Evolutionary conservation across 2,329 filamentous ascomycete genomes (phyloP), one percentile per base, ranked within the genome.

Genomic region (Amphichorda felina): DNA sequence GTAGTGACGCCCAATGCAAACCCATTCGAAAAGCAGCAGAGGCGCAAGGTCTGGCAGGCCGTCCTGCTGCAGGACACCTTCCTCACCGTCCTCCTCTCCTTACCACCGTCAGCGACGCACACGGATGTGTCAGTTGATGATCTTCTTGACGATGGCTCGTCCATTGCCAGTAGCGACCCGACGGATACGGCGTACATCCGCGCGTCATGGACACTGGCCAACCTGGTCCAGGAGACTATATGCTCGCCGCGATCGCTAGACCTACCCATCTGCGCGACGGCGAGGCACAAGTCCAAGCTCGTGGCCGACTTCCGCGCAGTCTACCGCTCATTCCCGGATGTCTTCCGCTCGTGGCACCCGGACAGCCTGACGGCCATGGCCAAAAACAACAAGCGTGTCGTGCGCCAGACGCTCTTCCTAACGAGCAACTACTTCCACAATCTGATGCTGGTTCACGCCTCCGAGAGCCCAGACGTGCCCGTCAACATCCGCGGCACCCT

Each of bases 381-480:
- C 2, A 59, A 59, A 30, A 68, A 57, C 2, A 77, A 81, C 47
- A 77, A 78, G 41, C 70, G 83, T 6, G 68, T 77, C 2, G 74
- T 84, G 13, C 66, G 81, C 1, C 83, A 89, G 55, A 85, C 81
- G 14, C 59, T 89, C 5, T 88, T 86, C 49, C 61, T 88, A 21
- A 81, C 78, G n/a, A 82, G 75, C 53, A 88, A 87, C 50, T 88
- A 85, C 57, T 84, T 79, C 55, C 83, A 89, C 51, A 86, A 83
- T 51, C 64, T 88, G 17, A 87, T 87, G 81, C 62, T 87, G 8
- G 71, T 88, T 15, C 79, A 87, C 46, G 77, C 79, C 0, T 79
- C 77, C 11, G 79, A 82, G 48, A 78, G 79, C 42, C 55, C 67
- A 0, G 71, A 75, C 48, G 70, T 79, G 2, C 70, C 72, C 1